Evolutionary conservation across 805 yeast species (phyloP), one percentile per base, ranked within the genome.

Genomic region (Spathaspora hagerdaliae): DNA sequence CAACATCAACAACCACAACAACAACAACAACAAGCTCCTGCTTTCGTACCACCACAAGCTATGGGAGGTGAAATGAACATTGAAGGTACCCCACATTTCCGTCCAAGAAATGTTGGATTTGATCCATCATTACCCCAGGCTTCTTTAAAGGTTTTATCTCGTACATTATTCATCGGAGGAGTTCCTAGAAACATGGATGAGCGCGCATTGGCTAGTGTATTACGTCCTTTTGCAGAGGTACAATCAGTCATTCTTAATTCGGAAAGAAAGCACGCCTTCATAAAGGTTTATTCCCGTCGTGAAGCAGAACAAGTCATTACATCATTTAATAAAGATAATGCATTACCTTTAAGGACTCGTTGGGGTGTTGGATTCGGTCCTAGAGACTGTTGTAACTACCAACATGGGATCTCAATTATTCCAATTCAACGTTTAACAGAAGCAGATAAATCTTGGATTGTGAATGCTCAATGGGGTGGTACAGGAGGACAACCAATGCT

Each of bases 321-420:
- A 36, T 78, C 82, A 36, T 89, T 91, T 69, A 81, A 81, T 58
- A 81, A 83, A 54, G 83, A 82, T 50, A 84, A 85, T 36, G 64
- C 78, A 8, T 68, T 71, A 60, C 71, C 80, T 54, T 72, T 94
- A 54, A 80, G 98, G 67, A 87, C 95, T 5, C 79, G 97, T 61
- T 94, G 99, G 99, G 99, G 98, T 54, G 98, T 94, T 51, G 99
- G 99, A 1, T 94, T 87, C 60, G 99, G 99, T 5, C 99, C 99
- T 44, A 82, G 99, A 71, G 98, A 94, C 64, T 92, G 98, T 72
- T 88, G 96, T 64, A 95, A 94, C 66, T 94, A 94, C 66, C 91
- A 84, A 59, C 84, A 84, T 47, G 99, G 99, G 50, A 76, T 84
- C 34, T 85, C 96, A 49, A 79, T 90, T 33, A 89, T 94, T 50